Base-by-base conservation (phyloP, 176 grass and related monocot genomes). In the Carex parvula region DNA sequence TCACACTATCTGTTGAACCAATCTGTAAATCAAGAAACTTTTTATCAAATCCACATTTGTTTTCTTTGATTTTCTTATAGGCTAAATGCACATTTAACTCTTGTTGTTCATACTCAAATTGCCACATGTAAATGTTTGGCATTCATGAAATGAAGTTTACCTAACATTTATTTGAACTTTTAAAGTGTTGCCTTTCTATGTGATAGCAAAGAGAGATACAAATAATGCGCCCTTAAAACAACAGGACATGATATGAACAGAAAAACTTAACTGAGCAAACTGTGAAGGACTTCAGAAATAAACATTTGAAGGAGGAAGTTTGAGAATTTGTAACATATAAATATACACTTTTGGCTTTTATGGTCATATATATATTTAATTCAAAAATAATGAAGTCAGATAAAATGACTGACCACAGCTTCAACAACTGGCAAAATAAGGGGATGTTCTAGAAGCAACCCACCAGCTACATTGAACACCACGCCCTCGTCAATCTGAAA, bases 381-480 rank as follows among this genome's bases (percentile, higher is more conserved):
- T 64, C 8, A 46, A 82, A 52, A 67, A 48, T 6, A 67, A 70
- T 81, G 15, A 56, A 75, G 55, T 70, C 15, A 39, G 35, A 79
- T 17, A 20, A 14, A 76, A 57, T 60, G 42, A 88, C 95, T 82
- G 59, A 98, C 95, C 89, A 98, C 92, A 90, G 92, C 90, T 90
- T 98, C 92, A 3, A 98, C 95, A 90, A 98, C 93, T 64, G 95
- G 95, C 59, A 93, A 85, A 12, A 80, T 89, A 52, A 94, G 79
- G 83, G 95, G 92, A 86, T 98, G 95, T 76, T 94, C 92, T 48
- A 98, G 86, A 65, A 98, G 88, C 70, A 98, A 86, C 32, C 92
- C 92, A 6, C 95, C 92, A 57, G 92, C 95, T 0, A 98, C 92
- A 81, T 92, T 93, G 83, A 98, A 98, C 59, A 98, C 92, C 15